phyloP scores from a whole-genome alignment of 2,329 filamentous ascomycete species.

The Neopestalotiopsis rosae region DNA sequence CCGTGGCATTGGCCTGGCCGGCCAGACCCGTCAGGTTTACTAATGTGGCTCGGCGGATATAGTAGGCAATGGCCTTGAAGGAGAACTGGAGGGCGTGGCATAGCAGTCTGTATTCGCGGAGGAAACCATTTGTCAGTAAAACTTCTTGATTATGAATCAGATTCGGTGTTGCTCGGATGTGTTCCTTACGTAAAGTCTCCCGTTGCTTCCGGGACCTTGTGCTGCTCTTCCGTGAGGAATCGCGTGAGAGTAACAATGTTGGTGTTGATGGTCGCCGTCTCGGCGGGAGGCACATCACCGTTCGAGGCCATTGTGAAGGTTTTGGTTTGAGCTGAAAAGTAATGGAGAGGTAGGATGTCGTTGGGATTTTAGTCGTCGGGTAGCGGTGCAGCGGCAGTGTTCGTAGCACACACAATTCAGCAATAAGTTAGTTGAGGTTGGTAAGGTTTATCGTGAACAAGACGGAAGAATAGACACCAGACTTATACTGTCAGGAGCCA shows the following conservation, averaged over 20 bases:
- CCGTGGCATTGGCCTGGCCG: conserved; percentile 91
- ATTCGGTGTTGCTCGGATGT: neutral
- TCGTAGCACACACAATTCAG: neutral
- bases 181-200: conserved; percentile 91
- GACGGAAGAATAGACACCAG: neutral
- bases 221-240: conserved; percentile 95
- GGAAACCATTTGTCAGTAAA: neutral
- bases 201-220: conserved; percentile 90
- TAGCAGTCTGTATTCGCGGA: conserved; percentile 67
- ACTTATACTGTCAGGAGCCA: too few species aligned
- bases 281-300: conserved; percentile 39
- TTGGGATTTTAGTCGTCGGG: neutral
- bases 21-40: conserved; percentile 96
- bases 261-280: conserved; percentile 87
- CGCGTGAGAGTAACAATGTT: conserved; percentile 95
- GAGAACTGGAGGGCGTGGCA: conserved; percentile 99
- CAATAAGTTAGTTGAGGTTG: too few species aligned
- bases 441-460: neutral
- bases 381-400: neutral
- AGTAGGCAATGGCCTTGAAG: conserved; percentile 99
- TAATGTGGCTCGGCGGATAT: conserved; percentile 93
- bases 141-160: neutral
- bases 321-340: neutral
- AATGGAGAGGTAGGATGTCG: neutral
- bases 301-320: conserved; percentile 31